These are phyloP conservation scores for Syzygium aqueum DNA, from an alignment of 345 rosid genomes.

Conservation along the genomic window DNA sequence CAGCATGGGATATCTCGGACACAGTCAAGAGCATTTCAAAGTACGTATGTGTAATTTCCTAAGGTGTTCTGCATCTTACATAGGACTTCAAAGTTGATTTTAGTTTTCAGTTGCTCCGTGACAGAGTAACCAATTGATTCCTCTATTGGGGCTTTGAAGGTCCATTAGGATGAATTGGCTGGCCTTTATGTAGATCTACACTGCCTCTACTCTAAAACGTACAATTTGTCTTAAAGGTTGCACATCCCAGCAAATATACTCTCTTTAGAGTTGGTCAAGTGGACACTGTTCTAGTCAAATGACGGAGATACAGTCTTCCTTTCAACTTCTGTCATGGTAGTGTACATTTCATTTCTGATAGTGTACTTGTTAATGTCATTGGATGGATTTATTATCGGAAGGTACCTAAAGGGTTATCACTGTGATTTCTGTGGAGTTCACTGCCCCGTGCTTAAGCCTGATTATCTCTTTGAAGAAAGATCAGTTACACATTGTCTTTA, in stretches of 20 bases:
- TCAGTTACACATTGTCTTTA: neutral
- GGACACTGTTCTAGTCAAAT: neutral
- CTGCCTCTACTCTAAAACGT: neutral
- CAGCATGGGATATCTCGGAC: conserved; percentile 64
- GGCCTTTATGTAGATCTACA: neutral
- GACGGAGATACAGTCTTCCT: neutral
- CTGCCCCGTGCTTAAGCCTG: neutral
- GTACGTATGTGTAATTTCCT: conserved; percentile 17
- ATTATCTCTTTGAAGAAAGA: neutral
- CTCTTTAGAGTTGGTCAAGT: neutral
- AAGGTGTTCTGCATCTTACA: neutral
- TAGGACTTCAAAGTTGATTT: neutral
- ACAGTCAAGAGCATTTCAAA: conserved; percentile 40
- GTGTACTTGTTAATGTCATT: neutral
- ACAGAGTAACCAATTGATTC: neutral
- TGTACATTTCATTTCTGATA: neutral
- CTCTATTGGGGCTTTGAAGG: neutral
- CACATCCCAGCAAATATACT: neutral
- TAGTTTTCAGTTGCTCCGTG: neutral
- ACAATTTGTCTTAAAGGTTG: neutral
- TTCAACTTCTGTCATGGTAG: neutral
- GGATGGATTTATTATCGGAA: neutral
- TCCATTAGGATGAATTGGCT: neutral
- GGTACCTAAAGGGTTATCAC: neutral
- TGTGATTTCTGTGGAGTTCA: neutral